Base-by-base conservation (phyloP, 805 yeast genomes). In the Saturnispora ahearnii region DNA sequence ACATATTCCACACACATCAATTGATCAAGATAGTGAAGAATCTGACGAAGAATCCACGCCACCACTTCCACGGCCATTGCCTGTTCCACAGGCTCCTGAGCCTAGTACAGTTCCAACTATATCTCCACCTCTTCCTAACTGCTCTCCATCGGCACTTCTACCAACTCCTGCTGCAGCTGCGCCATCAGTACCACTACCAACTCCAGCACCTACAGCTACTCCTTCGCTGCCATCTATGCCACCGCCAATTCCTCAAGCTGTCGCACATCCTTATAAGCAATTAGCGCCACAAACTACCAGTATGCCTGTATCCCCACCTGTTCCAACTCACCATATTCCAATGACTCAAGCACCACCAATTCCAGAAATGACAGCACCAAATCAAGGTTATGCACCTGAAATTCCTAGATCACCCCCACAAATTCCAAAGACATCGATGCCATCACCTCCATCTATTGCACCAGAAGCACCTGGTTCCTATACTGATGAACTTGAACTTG, bases 321-420 rank as follows among this genome's bases (percentile, higher is more conserved):
- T 28, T 24, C 48, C 49, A 13, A 51, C 56, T 26, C 50, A 53
- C n/a, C 59, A 22, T 24, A 38, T 38, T 24, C 42, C 46, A 34
- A 31, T 44, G 40, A 44, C 44, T 26, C 30, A 43, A 22, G 45
- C 53, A 22, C 52, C 50, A 11, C 54, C 65, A 33, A 52, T 55
- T 28, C 63, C 69, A 13, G 48, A 54, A 13, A 48, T 44, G 15
- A 55, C 57, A 29, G 44, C 51, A 24, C 46, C 51, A 13, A 26
- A 30, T 15, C 53, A 18, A 12, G 15, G 22, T 18, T 5, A 36
- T 10, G 12, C 9, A 8, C 24, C 40, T 18, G 24, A 15, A 18
- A 18, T 36, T 36, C 40, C 40, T 5, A 21, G 10, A 18, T 36
- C 24, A 5, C 40, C 40, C 8, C 40, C 40, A 36, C 40, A 36